Evolutionary conservation across 1,284 basidiomycete genomes (phyloP).

Genomic region (Rhodotorula sp.): DNA sequence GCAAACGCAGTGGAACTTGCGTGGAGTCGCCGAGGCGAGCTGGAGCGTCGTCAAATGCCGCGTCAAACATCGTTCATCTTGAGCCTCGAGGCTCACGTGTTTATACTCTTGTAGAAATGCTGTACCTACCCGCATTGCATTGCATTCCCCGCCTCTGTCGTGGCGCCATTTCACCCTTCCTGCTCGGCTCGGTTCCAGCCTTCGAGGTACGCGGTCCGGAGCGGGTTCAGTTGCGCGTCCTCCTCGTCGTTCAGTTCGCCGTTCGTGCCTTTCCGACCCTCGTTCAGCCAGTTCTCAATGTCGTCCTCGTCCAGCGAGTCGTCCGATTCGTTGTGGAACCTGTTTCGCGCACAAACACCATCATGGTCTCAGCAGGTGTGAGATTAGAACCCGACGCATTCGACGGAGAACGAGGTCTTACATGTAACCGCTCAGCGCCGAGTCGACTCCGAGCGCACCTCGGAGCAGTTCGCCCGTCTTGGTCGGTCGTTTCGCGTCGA

Average conservation of each 20-base stretch:
- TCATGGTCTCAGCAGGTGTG: not conserved
- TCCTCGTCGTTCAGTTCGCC: slow-evolving; percentile 34
- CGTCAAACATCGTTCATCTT: not conserved
- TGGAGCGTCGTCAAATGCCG: slow-evolving; percentile 28
- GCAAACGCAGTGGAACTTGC: slow-evolving; percentile 32
- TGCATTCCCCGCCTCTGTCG: too few relatives aligned
- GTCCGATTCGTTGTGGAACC: slow-evolving; percentile 26
- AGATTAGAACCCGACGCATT: not conserved
- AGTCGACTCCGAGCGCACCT: slow-evolving; percentile 17
- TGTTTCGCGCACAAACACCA: not conserved
- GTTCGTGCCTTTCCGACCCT: slow-evolving; percentile 7
- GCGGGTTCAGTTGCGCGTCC: slow-evolving; percentile 31
- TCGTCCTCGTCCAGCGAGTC: slow-evolving; percentile 17
- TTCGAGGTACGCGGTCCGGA: slow-evolving; percentile 28
- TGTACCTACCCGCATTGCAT: too few relatives aligned
- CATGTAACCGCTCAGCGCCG: slow-evolving; percentile 27
- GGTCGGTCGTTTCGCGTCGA: slow-evolving; percentile 10
- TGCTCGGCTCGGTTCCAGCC: slow-evolving; percentile 21
- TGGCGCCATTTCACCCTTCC: slow-evolving; percentile 4
- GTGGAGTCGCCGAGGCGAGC: slow-evolving; percentile 31
- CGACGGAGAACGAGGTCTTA: not conserved
- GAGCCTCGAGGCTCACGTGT: not conserved
- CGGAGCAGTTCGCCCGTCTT: slow-evolving; percentile 12
- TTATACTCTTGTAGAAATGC: not conserved
- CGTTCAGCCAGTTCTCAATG: slow-evolving; percentile 11